Conservation (phyloP, 768 basidiomycete genomes). For the Pisolithus albus region DNA sequence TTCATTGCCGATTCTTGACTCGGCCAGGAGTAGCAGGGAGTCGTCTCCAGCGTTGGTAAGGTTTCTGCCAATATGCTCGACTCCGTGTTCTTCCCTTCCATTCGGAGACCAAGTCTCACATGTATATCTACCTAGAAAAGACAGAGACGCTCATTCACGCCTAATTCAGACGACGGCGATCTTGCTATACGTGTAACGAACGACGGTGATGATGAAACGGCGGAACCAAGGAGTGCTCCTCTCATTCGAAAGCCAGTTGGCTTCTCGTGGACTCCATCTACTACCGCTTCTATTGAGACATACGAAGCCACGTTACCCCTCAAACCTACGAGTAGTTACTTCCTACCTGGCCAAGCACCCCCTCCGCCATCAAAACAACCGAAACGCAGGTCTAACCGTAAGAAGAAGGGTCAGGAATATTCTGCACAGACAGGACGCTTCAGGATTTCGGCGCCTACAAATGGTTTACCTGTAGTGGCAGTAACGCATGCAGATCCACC, state of each 20-base stretch:
- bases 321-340: conserved; percentile 25
- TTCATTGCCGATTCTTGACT: conserved; percentile 8
- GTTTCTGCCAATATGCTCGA: conserved; percentile 2
- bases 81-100: neutral
- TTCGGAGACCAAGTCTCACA: neutral
- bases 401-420: conserved; percentile 34
- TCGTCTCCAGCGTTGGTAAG: conserved; percentile 45
- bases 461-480: conserved; percentile 21
- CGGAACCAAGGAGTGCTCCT: conserved; percentile 41
- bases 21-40: conserved; percentile 49
- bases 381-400: conserved; percentile 21
- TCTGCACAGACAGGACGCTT: conserved; percentile 45
- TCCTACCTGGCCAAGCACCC: conserved; percentile 50
- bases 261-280: conserved; percentile 35
- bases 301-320: conserved; percentile 21
- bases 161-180: conserved; percentile 46
- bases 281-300: conserved; percentile 22
- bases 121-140: conserved; percentile 27
- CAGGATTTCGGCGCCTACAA: conserved; percentile 28
- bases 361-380: conserved; percentile 18
- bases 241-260: conserved; percentile 55
- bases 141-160: conserved; percentile 45
- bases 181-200: conserved; percentile 32
- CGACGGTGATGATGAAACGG: conserved; percentile 36
- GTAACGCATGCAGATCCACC: conserved; percentile 25